phyloP scores from a whole-genome alignment of 148 eudicot species.

The Linanthus parryae region DNA sequence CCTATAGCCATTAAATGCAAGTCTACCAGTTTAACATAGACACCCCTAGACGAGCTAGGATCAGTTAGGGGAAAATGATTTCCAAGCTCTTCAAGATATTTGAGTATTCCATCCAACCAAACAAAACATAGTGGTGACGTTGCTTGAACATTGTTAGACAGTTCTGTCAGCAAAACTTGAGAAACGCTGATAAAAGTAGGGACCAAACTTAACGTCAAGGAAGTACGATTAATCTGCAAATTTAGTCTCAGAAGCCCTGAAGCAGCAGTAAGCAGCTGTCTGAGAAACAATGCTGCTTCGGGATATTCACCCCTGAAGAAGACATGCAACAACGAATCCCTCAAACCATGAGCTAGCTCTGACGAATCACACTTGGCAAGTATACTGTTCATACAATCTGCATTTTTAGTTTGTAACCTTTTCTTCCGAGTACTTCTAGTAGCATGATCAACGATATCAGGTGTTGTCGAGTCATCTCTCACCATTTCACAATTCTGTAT shows the following conservation, averaged over 20 bases:
- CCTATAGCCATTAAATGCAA: slow-evolving; percentile 72
- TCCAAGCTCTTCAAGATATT: slow-evolving; percentile 74
- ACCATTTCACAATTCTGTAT: slow-evolving; percentile 13
- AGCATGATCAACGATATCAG: slow-evolving; percentile 12
- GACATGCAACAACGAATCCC: slow-evolving; percentile 37
- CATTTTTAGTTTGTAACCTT: slow-evolving; percentile 16
- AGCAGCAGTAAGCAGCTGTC: slow-evolving; percentile 63
- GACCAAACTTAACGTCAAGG: slow-evolving; percentile 35
- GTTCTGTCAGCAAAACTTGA: slow-evolving; percentile 45
- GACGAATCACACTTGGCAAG: slow-evolving; percentile 33
- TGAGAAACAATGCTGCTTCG: slow-evolving; percentile 58
- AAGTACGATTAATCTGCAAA: slow-evolving; percentile 35
- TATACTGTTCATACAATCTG: slow-evolving; percentile 16
- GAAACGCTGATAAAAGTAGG: slow-evolving; percentile 48
- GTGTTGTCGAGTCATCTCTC: slow-evolving; percentile 14
- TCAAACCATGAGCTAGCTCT: slow-evolving; percentile 22
- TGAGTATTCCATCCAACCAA: slow-evolving; percentile 65
- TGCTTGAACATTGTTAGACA: slow-evolving; percentile 28
- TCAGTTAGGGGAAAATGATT: slow-evolving; percentile 34
- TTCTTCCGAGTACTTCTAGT: slow-evolving; percentile 18
- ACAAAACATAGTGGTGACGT: slow-evolving; percentile 39
- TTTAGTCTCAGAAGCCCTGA: slow-evolving; percentile 65
- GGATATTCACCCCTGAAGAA: slow-evolving; percentile 55
- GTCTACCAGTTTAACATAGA: slow-evolving; percentile 48
- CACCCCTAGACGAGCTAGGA: slow-evolving; percentile 29